These are phyloP conservation scores for Cyclocybe aegerita DNA, from an alignment of 768 basidiomycete species.

Conservation along the genomic window DNA sequence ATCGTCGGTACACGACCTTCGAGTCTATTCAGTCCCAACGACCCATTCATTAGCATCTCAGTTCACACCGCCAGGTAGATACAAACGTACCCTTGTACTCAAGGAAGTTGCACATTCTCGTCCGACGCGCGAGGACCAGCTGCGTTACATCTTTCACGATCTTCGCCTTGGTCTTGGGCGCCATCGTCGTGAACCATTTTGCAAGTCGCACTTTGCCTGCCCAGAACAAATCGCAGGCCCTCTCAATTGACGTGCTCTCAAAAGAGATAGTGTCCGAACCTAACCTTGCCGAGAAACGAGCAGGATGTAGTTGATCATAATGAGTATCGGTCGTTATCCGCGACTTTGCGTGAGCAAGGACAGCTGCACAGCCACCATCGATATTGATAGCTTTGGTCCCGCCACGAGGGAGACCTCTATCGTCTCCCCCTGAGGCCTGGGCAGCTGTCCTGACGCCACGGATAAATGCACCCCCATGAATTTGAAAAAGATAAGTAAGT, in stretches of 20 bases:
- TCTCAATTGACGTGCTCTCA: neutral
- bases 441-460: too few species aligned
- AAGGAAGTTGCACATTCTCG: conserved; percentile 97
- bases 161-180: conserved; percentile 89
- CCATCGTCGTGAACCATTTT: conserved; percentile 97
- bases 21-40: conserved; percentile 72
- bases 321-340: neutral
- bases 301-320: conserved; percentile 96
- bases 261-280: conserved; percentile 17
- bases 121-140: conserved; percentile 90
- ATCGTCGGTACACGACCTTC: conserved; percentile 94
- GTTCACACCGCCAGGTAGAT: neutral
- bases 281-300: conserved; percentile 95
- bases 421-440: too few species aligned
- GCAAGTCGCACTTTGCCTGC: conserved; percentile 94
- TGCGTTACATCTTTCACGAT: conserved; percentile 99
- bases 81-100: conserved; percentile 89
- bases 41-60: neutral
- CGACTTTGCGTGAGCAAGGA: neutral
- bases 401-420: too few species aligned
- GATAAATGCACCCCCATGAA: too few species aligned
- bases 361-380: conserved; percentile 16
- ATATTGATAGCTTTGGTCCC: too few species aligned
- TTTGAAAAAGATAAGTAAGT: too few species aligned
- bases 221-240: conserved; percentile 3